Evolutionary conservation across 176 grass and related monocot species (phyloP).

Genomic region (sorghum (Sorghum bicolor)): Sorghum_bicolor_NCBIv3 NC_012872.2:14045001-14045500

Average conservation of each 20-base stretch:
- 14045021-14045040: constrained; percentile 52
- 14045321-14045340: neutral
- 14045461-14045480: neutral
- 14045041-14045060: neutral
- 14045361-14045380: neutral
- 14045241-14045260: neutral
- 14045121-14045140: neutral
- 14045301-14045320: neutral
- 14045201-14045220: neutral
- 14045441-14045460: neutral
- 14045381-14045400: neutral
- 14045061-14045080: neutral
- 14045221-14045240: neutral
- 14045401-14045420: neutral
- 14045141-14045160: neutral
- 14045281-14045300: neutral
- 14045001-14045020: neutral
- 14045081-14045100: neutral
- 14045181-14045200: too few species aligned
- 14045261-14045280: constrained; percentile 34
- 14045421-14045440: too few species aligned
- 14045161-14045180: neutral
- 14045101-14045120: neutral
- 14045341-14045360: constrained; percentile 6
- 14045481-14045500: neutral